Conservation (phyloP, 176 grass and related monocot species). For the Oryza brachyantha region DNA sequence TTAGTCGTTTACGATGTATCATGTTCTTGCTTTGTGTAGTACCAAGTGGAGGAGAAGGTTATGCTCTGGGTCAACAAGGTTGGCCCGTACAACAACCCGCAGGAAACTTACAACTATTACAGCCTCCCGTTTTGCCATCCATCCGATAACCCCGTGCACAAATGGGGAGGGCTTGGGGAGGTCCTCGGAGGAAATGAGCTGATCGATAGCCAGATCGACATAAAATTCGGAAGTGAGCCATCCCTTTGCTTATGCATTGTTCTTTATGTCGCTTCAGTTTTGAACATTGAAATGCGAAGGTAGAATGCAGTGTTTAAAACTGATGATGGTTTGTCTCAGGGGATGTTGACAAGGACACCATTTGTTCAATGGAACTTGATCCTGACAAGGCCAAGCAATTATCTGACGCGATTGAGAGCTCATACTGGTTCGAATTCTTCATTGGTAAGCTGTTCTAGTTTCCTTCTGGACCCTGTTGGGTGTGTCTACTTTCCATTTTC, state of each 20-base stretch:
- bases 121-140: constrained; percentile 91
- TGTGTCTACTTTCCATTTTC: neutral
- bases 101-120: constrained; percentile 95
- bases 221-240: constrained; percentile 73
- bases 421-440: constrained; percentile 98
- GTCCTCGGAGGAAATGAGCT: constrained; percentile 90
- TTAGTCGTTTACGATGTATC: neutral
- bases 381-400: constrained; percentile 60
- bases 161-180: constrained; percentile 92
- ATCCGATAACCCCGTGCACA: constrained; percentile 69
- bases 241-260: constrained; percentile 14
- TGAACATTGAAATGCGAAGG: neutral
- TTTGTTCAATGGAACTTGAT: constrained; percentile 82
- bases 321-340: constrained; percentile 47
- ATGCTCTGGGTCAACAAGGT: constrained; percentile 98
- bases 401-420: constrained; percentile 75
- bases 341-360: constrained; percentile 71
- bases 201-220: constrained; percentile 78
- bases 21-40: constrained; percentile 39
- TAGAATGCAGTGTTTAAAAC: neutral
- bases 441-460: constrained; percentile 54
- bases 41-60: constrained; percentile 64
- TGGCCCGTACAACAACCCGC: constrained; percentile 93
- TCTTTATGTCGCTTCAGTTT: constrained; percentile 8
- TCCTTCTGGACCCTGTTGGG: constrained; percentile 5